Base-by-base conservation (phyloP, 2,329 filamentous ascomycete genomes). In the Alternaria burnsii region DNA sequence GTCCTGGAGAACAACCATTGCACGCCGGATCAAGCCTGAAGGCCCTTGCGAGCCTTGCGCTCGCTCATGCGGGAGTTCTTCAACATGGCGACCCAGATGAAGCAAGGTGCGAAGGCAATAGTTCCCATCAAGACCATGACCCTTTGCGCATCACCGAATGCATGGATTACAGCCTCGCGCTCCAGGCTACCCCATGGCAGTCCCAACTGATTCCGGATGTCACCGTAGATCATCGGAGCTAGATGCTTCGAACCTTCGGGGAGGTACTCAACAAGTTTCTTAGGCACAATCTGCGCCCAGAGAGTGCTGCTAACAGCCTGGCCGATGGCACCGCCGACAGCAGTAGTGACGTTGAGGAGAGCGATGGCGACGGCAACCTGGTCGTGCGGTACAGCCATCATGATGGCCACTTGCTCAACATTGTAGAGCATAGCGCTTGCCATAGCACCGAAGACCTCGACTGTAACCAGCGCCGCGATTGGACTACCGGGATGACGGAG, bases 231-330 rank as follows among this genome's bases (percentile, higher is more conserved):
- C 5, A 32, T 14, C 8, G 42, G 50, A 10, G 60, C 55, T 32
- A 63, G 22, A 12, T 30, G 40, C 22, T 61, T 65, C 5, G 57
- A 50, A n/a, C 53, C 61, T 3, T 47, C 58, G 5, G 68, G 71
- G 36, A 74, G 52, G 42, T 69, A 67, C 28, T 62, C 50, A 3
- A 36, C 52, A 14, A 71, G 55, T 41, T 61, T 64, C 24, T 44
- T 53, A 14, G 82, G 82, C 60, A 91, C 84, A 2, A 83, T 83
- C 56, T 84, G 81, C 0, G 84, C 86, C 88, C 88, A 91, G 57
- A 91, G 85, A 8, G 88, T 87, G 0, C 83, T 83, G 1, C 88
- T 84, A 43, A 91, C 82, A 4, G 87, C 83, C 40, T 67, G 69
- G 6, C 76, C 76, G 9, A 78, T 66, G 3, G 72, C 67, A 24